These are phyloP conservation scores for Symbiodinium pilosum DNA, from an alignment of 73 alveolate genomes.

Conservation along the genomic window DNA sequence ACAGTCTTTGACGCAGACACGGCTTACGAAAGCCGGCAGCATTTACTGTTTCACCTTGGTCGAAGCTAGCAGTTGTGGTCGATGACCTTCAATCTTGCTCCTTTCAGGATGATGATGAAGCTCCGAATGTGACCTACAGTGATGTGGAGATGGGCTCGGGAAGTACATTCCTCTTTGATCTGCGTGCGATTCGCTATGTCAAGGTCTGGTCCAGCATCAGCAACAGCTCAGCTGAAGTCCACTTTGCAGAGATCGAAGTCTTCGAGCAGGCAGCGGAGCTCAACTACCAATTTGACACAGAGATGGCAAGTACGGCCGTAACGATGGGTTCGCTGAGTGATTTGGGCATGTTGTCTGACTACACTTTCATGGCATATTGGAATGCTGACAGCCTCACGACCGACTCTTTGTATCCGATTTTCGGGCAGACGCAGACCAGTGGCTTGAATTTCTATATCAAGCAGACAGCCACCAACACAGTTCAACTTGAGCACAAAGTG, in stretches of 20 bases:
- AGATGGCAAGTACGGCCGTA: slow-evolving; percentile 42
- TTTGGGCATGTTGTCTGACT: slow-evolving; percentile 31
- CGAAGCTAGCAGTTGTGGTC: too few species aligned
- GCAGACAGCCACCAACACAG: slow-evolving; percentile 16
- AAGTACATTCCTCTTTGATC: slow-evolving; percentile 33
- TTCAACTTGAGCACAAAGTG: slow-evolving; percentile 7
- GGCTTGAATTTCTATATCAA: slow-evolving; percentile 33
- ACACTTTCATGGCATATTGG: slow-evolving; percentile 60
- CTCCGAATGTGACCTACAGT: slow-evolving; percentile 41
- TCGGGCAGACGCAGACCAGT: slow-evolving; percentile 44
- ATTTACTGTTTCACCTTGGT: too few species aligned
- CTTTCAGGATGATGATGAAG: slow-evolving; percentile 32
- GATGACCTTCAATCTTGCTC: too few species aligned
- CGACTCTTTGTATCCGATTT: background rate
- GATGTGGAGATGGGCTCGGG: slow-evolving; percentile 46
- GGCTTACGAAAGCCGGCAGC: background rate
- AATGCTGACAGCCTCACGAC: slow-evolving; percentile 33
- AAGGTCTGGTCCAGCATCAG: slow-evolving; percentile 79
- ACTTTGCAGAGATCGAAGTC: slow-evolving; percentile 58
- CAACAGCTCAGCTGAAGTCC: slow-evolving; percentile 22
- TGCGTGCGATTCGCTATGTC: slow-evolving; percentile 47
- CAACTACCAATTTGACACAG: slow-evolving; percentile 47
- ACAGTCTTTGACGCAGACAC: slow-evolving; percentile 18
- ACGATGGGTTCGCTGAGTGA: slow-evolving; percentile 54
- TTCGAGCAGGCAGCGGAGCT: slow-evolving; percentile 37